Percentiles rank a stretch among this genome's conserved stretches.
phyloP scores from a whole-genome alignment of 176 grass and related monocot species.

The Zoysia japonica region DNA sequence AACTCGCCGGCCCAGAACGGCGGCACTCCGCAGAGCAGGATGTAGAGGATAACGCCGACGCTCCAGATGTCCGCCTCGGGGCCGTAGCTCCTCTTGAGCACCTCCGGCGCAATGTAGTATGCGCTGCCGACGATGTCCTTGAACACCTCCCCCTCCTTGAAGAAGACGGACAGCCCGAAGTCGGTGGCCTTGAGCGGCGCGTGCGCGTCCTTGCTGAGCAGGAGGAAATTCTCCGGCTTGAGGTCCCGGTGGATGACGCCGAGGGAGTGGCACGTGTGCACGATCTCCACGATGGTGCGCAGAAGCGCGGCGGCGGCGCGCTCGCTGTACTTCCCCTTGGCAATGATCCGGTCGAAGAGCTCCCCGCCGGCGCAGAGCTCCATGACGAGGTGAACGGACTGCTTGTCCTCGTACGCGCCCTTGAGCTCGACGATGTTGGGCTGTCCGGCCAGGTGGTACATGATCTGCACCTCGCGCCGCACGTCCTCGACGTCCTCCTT shows the following conservation, averaged over 20 bases:
- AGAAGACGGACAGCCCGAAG: slow-evolving; percentile 88
- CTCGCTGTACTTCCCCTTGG: slow-evolving; percentile 84
- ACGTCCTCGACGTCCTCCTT: slow-evolving; percentile 99
- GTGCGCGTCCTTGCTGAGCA: slow-evolving; percentile 77
- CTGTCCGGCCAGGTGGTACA: slow-evolving; percentile 96
- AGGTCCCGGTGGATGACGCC: slow-evolving; percentile 95
- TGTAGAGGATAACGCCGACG: slow-evolving; percentile 79
- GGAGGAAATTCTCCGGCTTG: slow-evolving; percentile 94
- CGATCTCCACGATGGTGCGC: slow-evolving; percentile 89
- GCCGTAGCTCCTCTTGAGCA: slow-evolving; percentile 75
- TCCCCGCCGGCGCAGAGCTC: slow-evolving; percentile 92
- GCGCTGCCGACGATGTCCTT: slow-evolving; percentile 94
- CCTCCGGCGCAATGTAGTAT: slow-evolving; percentile 89
- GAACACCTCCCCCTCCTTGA: slow-evolving; percentile 92
- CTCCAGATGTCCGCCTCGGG: slow-evolving; percentile 88
- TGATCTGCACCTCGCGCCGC: slow-evolving; percentile 93
- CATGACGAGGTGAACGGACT: slow-evolving; percentile 95
- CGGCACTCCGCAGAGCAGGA: slow-evolving; percentile 80
- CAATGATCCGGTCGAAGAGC: slow-evolving; percentile 91
- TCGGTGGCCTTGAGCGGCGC: slow-evolving; percentile 84
- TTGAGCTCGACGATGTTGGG: slow-evolving; percentile 90
- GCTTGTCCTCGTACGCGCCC: slow-evolving; percentile 93
- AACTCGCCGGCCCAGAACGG: slow-evolving; percentile 84
- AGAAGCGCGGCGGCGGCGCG: slow-evolving; percentile 71
- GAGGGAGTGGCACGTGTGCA: slow-evolving; percentile 92